Percentiles rank a stretch among this genome's conserved stretches.
Evolutionary conservation across 768 basidiomycete species (phyloP).

Genomic region (Auriscalpium orientale): DNA sequence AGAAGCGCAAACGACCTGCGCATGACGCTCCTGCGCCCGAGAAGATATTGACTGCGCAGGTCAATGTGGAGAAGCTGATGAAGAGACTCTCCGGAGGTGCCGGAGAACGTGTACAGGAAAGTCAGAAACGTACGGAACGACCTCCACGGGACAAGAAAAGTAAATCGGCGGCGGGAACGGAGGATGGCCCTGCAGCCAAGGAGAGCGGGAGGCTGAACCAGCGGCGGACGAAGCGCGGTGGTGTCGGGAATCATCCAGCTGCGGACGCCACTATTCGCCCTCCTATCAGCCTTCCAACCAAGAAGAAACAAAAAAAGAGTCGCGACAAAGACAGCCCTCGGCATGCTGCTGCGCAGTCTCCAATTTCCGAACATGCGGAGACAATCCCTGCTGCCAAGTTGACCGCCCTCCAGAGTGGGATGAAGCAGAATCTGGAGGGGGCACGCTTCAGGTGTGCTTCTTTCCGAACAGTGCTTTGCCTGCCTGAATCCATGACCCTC

Average conservation of each 20-base stretch:
- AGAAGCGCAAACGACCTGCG: constrained; percentile 47
- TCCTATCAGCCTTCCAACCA: background rate
- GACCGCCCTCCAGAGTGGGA: constrained; percentile 66
- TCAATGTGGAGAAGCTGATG: constrained; percentile 58
- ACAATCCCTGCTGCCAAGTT: constrained; percentile 24
- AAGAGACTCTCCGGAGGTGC: constrained; percentile 33
- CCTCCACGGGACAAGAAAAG: constrained; percentile 6
- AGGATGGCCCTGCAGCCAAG: background rate
- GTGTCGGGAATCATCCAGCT: background rate
- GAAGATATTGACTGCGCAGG: constrained; percentile 31
- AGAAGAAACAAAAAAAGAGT: constrained; percentile 1
- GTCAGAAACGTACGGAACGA: background rate
- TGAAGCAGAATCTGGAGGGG: constrained; percentile 77
- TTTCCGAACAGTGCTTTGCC: background rate
- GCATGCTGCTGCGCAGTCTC: background rate
- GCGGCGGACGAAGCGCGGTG: background rate
- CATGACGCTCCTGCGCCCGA: constrained; percentile 19
- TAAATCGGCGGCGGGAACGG: background rate
- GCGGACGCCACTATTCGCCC: background rate
- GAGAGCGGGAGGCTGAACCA: background rate
- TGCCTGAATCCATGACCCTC: background rate
- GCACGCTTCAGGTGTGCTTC: constrained; percentile 76
- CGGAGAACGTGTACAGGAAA: background rate
- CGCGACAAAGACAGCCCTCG: background rate
- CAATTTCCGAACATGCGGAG: background rate